These are phyloP conservation scores for Leccinum boreale DNA, from an alignment of 768 basidiomycete species.

Conservation along the genomic window DNA sequence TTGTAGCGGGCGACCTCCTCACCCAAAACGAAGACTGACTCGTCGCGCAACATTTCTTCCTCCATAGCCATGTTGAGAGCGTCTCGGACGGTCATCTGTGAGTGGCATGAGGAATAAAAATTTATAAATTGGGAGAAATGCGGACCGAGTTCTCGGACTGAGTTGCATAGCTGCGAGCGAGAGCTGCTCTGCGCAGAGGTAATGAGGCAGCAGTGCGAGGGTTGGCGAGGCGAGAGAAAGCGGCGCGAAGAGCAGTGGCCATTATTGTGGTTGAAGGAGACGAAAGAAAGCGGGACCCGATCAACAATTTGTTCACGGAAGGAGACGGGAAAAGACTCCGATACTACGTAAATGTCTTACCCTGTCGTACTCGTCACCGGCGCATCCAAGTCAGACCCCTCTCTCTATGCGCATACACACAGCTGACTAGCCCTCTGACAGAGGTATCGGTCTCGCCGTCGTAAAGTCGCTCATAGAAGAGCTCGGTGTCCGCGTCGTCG, in stretches of 20 bases:
- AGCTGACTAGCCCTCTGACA: constrained; percentile 19
- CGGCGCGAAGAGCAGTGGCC: constrained; percentile 50
- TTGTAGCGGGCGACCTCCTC: constrained; percentile 99
- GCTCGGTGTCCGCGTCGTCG: constrained; percentile 66
- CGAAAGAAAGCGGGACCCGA: constrained; percentile 5
- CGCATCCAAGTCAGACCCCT: constrained; percentile 62
- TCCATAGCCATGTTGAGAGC: constrained; percentile 98
- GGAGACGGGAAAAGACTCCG: constrained; percentile 19
- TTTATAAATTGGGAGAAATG: constrained; percentile 22
- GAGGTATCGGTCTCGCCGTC: constrained; percentile 80
- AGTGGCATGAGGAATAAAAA: constrained; percentile 13
- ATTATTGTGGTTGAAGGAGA: constrained; percentile 45
- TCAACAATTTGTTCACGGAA: constrained; percentile 19
- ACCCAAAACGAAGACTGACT: constrained; percentile 91
- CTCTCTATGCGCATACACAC: background rate
- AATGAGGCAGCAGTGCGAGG: constrained; percentile 43
- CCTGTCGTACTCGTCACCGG: constrained; percentile 81
- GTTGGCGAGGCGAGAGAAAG: constrained; percentile 58
- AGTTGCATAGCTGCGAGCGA: constrained; percentile 64
- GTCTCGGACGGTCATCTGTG: constrained; percentile 95
- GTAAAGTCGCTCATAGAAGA: constrained; percentile 60
- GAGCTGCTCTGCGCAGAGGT: constrained; percentile 39
- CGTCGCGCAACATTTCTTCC: constrained; percentile 98
- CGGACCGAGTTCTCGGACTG: constrained; percentile 49
- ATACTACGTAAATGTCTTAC: constrained; percentile 25